These are phyloP conservation scores for Talaromyces albobiverticillius DNA, from an alignment of 2,329 filamentous ascomycete genomes.

Conservation along the genomic window DNA sequence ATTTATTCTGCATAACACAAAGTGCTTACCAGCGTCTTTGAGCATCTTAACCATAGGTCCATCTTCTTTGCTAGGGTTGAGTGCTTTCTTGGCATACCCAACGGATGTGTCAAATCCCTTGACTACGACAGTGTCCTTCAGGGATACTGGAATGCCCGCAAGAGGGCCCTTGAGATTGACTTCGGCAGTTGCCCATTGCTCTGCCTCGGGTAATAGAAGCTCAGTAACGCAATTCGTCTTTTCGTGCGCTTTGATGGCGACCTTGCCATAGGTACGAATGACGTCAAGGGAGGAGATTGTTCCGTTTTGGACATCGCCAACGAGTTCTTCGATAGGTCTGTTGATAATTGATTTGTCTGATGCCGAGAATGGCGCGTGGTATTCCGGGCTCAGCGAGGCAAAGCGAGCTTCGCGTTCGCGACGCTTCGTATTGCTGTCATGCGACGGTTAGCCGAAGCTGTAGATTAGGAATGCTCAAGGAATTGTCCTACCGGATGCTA, in stretches of 20 bases:
- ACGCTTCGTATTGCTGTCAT: conserved; percentile 72
- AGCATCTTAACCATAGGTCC: conserved; percentile 71
- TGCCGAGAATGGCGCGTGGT: conserved; percentile 63
- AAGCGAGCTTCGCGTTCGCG: conserved; percentile 70
- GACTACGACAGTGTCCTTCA: conserved; percentile 77
- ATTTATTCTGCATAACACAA: neutral
- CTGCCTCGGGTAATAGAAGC: conserved; percentile 74
- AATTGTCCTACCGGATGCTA: conserved; percentile 66
- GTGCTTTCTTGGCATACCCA: conserved; percentile 70
- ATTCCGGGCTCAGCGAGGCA: conserved; percentile 60
- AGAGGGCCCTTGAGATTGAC: conserved; percentile 76
- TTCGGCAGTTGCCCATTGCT: conserved; percentile 63
- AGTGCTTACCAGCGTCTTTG: conserved; percentile 66
- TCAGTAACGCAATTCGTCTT: conserved; percentile 91
- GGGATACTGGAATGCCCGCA: conserved; percentile 79
- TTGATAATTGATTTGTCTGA: conserved; percentile 66
- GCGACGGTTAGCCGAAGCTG: conserved; percentile 6
- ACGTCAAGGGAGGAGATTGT: conserved; percentile 66
- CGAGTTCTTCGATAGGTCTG: conserved; percentile 73
- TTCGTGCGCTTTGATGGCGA: conserved; percentile 76
- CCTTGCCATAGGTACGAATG: conserved; percentile 82
- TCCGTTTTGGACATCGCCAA: conserved; percentile 72
- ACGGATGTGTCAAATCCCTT: conserved; percentile 80
- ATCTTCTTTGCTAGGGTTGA: conserved; percentile 63
- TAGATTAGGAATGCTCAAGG: neutral